Percentiles rank a stretch among this genome's conserved stretches.
phyloP scores from a whole-genome alignment of 2,329 filamentous ascomycete species.

The Aureobasidium subglaciale region DNA sequence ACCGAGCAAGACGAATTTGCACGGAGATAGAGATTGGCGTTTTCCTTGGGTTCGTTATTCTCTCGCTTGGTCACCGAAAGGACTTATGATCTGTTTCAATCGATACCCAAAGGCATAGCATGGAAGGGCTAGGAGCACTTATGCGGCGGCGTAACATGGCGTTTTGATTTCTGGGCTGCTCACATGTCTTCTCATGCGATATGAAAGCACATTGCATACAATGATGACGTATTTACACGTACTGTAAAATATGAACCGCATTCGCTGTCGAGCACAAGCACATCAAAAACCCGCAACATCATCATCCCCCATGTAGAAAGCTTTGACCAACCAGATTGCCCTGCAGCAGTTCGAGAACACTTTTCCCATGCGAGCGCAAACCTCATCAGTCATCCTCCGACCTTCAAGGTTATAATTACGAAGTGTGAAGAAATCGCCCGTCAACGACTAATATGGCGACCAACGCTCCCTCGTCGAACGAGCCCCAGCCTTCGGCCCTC shows the following conservation, averaged over 20 bases:
- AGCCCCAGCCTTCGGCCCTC: slow-evolving; percentile 19
- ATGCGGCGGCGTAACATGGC: background rate
- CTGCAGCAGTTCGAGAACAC: slow-evolving; percentile 8
- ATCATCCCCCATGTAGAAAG: background rate
- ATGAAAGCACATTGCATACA: background rate
- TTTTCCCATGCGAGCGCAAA: background rate
- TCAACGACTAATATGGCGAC: background rate
- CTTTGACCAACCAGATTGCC: background rate
- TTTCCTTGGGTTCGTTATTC: background rate
- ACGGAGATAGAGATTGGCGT: background rate
- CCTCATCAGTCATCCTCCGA: background rate
- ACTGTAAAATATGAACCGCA: no score
- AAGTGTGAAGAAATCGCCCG: background rate
- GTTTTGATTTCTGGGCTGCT: background rate
- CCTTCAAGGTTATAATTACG: background rate
- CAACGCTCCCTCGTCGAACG: background rate
- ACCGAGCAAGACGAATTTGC: background rate
- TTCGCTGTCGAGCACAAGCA: background rate
- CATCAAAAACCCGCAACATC: no score
- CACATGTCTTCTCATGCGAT: background rate
- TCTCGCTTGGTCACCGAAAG: slow-evolving; percentile 2
- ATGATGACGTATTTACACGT: background rate
- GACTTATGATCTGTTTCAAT: slow-evolving; percentile 4
- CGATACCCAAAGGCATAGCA: slow-evolving; percentile 14
- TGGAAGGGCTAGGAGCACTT: slow-evolving; percentile 1